These are phyloP conservation scores for Allium fistulosum DNA, from an alignment of 106 monocot genomes.

Conservation along the genomic window DNA sequence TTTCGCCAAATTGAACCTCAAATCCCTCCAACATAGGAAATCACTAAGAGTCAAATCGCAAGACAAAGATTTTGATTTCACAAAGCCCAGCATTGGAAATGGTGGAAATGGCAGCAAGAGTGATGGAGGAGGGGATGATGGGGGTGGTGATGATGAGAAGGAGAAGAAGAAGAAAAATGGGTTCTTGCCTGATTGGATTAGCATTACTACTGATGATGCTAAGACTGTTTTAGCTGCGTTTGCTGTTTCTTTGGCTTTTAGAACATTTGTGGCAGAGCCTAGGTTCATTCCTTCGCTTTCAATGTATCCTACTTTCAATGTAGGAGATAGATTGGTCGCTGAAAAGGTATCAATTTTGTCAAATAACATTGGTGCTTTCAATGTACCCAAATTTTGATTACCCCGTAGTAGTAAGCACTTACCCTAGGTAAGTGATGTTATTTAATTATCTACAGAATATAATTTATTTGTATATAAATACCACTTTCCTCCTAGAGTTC, in stretches of 20 bases:
- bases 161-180: slow-evolving; percentile 28
- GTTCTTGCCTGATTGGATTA: slow-evolving; percentile 72
- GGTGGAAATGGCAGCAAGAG: not conserved
- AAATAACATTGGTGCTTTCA: too few species aligned
- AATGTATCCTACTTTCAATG: slow-evolving; percentile 95
- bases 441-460: too few species aligned
- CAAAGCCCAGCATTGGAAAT: not conserved
- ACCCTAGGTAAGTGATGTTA: too few species aligned
- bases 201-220: slow-evolving; percentile 63
- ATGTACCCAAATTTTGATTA: too few species aligned
- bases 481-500: too few species aligned
- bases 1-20: slow-evolving; percentile 6
- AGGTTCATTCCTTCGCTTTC: slow-evolving; percentile 93
- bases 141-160: not conserved
- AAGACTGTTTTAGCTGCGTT: slow-evolving; percentile 78
- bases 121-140: not conserved
- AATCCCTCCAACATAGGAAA: not conserved
- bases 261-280: slow-evolving; percentile 89
- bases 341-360: slow-evolving; percentile 55
- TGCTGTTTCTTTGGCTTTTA: slow-evolving; percentile 74
- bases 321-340: slow-evolving; percentile 90
- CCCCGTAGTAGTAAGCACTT: too few species aligned
- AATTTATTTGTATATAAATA: too few species aligned
- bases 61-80: not conserved
- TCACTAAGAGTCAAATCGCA: not conserved